phyloP scores from a whole-genome alignment of 371 early-diverging fungal species.

The Rhizopus microsporus region DNA sequence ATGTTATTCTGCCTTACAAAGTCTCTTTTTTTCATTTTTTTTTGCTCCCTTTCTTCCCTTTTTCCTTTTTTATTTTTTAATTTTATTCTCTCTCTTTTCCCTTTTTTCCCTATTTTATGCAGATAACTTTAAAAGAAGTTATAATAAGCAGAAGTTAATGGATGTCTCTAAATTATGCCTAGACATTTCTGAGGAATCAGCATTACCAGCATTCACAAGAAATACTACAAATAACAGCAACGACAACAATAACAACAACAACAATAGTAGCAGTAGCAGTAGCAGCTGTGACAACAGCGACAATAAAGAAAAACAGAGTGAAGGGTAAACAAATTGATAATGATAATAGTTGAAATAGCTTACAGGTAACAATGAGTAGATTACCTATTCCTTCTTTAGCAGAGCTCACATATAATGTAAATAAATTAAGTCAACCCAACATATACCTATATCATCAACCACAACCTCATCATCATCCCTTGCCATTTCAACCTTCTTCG shows the following conservation, averaged over 20 bases:
- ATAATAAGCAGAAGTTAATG: conserved; percentile 7
- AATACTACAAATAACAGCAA: background rate
- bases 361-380: background rate
- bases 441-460: conserved; percentile 1
- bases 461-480: background rate
- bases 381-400: conserved; percentile 1
- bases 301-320: conserved; percentile 1
- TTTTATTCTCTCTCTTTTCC: background rate
- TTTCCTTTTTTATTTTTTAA: conserved; percentile 4
- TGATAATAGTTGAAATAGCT: background rate
- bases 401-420: conserved; percentile 1
- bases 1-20: background rate
- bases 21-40: background rate
- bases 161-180: conserved; percentile 27
- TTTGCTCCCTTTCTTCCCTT: background rate
- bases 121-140: background rate
- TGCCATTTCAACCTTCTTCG: background rate
- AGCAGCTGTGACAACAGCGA: conserved; percentile 5
- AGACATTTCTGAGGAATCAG: conserved; percentile 5
- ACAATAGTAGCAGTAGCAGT: background rate
- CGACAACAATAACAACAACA: background rate
- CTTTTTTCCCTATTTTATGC: background rate
- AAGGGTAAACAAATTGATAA: background rate
- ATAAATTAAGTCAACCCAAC: background rate
- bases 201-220: conserved; percentile 1